Evolutionary conservation across 371 early-diverging fungal genomes (phyloP).

Genomic region (Mucor piriformis): DNA sequence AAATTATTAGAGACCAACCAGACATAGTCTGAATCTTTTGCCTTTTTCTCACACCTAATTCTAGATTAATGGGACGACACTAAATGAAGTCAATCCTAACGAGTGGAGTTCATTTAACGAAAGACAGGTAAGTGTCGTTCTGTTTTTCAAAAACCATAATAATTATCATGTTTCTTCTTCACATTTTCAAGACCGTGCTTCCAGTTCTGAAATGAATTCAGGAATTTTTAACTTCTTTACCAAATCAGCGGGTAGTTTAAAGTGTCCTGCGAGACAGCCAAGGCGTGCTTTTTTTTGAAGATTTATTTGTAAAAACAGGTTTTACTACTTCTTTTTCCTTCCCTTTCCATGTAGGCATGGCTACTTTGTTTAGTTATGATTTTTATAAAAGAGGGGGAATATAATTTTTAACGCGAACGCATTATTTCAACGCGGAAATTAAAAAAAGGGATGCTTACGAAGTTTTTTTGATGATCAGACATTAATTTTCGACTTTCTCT

Average conservation of each 20-base stretch:
- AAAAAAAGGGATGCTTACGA: no score
- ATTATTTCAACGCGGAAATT: no score
- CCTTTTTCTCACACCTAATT: conserved; percentile 25
- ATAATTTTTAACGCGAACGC: no score
- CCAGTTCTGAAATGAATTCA: no score
- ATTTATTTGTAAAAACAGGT: background rate
- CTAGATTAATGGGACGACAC: background rate
- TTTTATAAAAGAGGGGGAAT: no score
- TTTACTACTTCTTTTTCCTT: background rate
- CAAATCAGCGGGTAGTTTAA: background rate
- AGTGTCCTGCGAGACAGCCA: background rate
- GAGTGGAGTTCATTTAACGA: no score
- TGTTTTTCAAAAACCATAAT: conserved; percentile 4
- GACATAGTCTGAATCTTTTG: conserved; percentile 18
- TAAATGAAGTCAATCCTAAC: no score
- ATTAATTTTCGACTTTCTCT: no score
- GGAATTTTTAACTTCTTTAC: background rate
- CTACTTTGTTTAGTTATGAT: background rate
- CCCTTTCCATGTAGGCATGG: conserved; percentile 8
- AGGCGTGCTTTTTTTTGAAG: conserved; percentile 4
- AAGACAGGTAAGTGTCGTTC: no score
- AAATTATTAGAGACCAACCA: conserved; percentile 19
- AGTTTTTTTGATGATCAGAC: no score
- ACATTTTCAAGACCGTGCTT: conserved; percentile 3
- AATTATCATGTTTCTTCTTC: conserved; percentile 11